phyloP scores from a whole-genome alignment of 202 grass and related monocot species.

The Cymbopogon flexuosus region DNA sequence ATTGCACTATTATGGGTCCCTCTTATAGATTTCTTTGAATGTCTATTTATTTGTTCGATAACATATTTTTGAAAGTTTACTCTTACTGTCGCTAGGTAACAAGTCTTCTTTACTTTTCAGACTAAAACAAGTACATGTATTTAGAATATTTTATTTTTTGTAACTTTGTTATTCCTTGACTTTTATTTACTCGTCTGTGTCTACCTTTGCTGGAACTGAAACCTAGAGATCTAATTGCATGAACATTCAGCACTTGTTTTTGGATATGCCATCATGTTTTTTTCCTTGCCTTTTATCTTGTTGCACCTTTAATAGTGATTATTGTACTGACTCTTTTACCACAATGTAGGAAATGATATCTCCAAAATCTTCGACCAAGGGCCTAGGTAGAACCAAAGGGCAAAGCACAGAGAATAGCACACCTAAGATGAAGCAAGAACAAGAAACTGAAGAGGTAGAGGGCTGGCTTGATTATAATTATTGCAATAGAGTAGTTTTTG shows the following conservation, averaged over 20 bases:
- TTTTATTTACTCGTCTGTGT: neutral
- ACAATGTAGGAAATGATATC: conserved; percentile 59
- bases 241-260: neutral
- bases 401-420: conserved; percentile 37
- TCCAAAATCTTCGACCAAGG: conserved; percentile 45
- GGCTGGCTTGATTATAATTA: conserved; percentile 8
- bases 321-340: conserved; percentile 18
- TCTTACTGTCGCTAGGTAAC: neutral
- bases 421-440: conserved; percentile 57
- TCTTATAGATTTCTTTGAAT: neutral
- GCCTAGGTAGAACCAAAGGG: conserved; percentile 43
- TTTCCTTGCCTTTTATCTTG: neutral
- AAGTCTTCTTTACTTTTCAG: neutral
- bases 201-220: conserved; percentile 1
- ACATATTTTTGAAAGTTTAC: neutral
- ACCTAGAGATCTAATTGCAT: neutral
- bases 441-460: conserved; percentile 48
- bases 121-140: neutral
- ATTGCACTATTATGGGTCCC: neutral
- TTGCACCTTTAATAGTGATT: neutral
- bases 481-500: neutral
- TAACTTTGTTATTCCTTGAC: neutral
- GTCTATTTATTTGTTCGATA: neutral
- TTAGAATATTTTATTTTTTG: neutral
- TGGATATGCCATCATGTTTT: neutral